Conservation (phyloP, 2,329 filamentous ascomycete genomes). For the Waltergamsia citrina region DNA sequence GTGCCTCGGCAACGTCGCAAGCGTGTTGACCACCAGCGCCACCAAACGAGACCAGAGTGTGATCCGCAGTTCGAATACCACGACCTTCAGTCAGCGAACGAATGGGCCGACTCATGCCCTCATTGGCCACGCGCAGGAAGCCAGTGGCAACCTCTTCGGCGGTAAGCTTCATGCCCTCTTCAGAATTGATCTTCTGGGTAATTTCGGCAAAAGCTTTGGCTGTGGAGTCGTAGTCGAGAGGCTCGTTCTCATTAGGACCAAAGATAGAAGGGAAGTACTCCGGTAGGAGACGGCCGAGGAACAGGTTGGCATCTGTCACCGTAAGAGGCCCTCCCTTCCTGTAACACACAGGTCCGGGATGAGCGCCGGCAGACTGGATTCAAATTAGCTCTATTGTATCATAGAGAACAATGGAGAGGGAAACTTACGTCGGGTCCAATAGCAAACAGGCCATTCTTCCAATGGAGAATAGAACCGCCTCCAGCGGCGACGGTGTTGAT, state of each 20-base stretch:
- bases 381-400: too few relatives aligned
- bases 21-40: slow-evolving; percentile 19
- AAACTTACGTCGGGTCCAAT: slow-evolving; percentile 57
- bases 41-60: slow-evolving; percentile 14
- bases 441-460: slow-evolving; percentile 60
- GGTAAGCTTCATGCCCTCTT: slow-evolving; percentile 8
- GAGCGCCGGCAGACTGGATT: slow-evolving; percentile 61
- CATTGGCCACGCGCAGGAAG: slow-evolving; percentile 66
- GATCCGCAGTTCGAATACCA: slow-evolving; percentile 13
- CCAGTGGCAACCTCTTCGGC: slow-evolving; percentile 16
- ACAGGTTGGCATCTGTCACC: slow-evolving; percentile 64
- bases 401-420: too few relatives aligned
- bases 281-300: slow-evolving; percentile 49
- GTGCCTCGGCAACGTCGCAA: slow-evolving; percentile 17
- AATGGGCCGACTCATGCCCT: slow-evolving; percentile 67
- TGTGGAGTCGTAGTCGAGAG: slow-evolving; percentile 27
- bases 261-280: slow-evolving; percentile 79
- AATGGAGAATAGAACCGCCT: slow-evolving; percentile 47
- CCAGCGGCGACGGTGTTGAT: slow-evolving; percentile 57
- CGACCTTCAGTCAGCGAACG: slow-evolving; percentile 17
- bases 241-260: slow-evolving; percentile 67
- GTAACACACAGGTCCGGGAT: slow-evolving; percentile 65
- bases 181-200: slow-evolving; percentile 15
- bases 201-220: slow-evolving; percentile 31
- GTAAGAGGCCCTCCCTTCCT: slow-evolving; percentile 61